Base-by-base conservation (phyloP, 371 early-diverging fungal genomes). In the Rhizopus arrhizus region DNA sequence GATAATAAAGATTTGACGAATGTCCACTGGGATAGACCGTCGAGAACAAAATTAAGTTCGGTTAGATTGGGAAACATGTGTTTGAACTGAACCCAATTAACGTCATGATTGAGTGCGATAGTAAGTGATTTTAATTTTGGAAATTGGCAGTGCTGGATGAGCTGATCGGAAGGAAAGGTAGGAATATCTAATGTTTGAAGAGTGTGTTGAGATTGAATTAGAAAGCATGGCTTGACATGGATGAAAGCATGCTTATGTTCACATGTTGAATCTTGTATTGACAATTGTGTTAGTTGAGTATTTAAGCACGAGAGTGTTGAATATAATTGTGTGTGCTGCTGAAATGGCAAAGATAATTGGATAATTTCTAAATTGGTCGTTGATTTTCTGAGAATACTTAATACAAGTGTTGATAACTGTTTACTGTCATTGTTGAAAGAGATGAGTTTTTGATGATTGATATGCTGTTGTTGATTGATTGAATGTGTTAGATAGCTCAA, bases 1-100 rank as follows among this genome's bases (percentile, higher is more conserved):
- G 69, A 51, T 22, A 74, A 58, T n/a, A 74, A 61, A 3, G 66
- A 64, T 45, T 57, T 61, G 32, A 74, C 63, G 7, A 57, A 16
- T 4, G 58, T 40, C 33, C 62, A 5, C 15, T 65, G 33, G 10
- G 46, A 31, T 28, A 53, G 50, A 53, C 53, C 33, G 10, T 40
- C 28, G 2, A 74, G 13, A 36, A 64, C 59, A 1, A 74, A 41
- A 5, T 59, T 65, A 12, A 74, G 45, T 2, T 69, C 58, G 13
- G 49, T 52, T 1, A 72, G 55, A 7, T 56, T 43, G 9, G 75
- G 75, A 53, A 74, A 72, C 22, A 49, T 54, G 8, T 16, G 6
- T 22, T 63, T 65, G 8, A 68, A 46, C 5, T 54, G 51, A 29
- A 56, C 48, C 68, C 72, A 72, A 52, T 58, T 51, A 41, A 11